A percentile compares a stretch with the other conserved stretches of the same genome.
phyloP scores from a whole-genome alignment of 2,329 filamentous ascomycete species.

The Colletotrichum somersetense region DNA sequence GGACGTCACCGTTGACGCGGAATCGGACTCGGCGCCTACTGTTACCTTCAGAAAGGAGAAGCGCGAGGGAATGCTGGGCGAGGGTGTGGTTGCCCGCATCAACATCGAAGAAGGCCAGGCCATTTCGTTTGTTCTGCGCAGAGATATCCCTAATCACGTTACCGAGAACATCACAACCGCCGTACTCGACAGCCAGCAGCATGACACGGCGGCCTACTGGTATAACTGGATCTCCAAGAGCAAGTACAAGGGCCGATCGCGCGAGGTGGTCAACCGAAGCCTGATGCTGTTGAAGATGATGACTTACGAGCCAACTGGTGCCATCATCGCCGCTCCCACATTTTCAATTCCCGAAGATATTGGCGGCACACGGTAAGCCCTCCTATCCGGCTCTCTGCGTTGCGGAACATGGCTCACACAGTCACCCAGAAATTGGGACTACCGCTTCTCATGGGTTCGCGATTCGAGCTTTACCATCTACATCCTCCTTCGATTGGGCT shows the following conservation, averaged over 20 bases:
- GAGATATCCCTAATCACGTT: slow-evolving; percentile 69
- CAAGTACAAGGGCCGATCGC: slow-evolving; percentile 78
- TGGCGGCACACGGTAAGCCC: slow-evolving; percentile 66
- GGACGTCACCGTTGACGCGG: slow-evolving; percentile 74
- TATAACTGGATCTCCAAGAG: slow-evolving; percentile 79
- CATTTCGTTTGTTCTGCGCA: slow-evolving; percentile 76
- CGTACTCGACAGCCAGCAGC: slow-evolving; percentile 72
- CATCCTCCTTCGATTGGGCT: slow-evolving; percentile 81
- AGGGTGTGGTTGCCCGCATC: slow-evolving; percentile 73
- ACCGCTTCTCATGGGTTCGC: slow-evolving; percentile 82
- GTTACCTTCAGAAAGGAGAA: slow-evolving; percentile 68
- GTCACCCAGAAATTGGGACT: slow-evolving; percentile 73
- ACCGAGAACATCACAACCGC: slow-evolving; percentile 69
- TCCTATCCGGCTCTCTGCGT: neutral
- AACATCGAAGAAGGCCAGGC: slow-evolving; percentile 74
- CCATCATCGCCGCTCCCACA: slow-evolving; percentile 81
- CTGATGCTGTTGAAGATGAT: slow-evolving; percentile 81
- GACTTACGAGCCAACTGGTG: slow-evolving; percentile 83
- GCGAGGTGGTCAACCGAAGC: slow-evolving; percentile 78
- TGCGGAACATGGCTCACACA: slow-evolving; percentile 7
- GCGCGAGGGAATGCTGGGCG: slow-evolving; percentile 66
- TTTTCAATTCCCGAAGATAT: slow-evolving; percentile 83
- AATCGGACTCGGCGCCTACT: slow-evolving; percentile 60
- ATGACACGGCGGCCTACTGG: slow-evolving; percentile 79
- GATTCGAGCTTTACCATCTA: slow-evolving; percentile 85